phyloP scores from a whole-genome alignment of 768 basidiomycete species.

The Stropharia rugosoannulata region DNA sequence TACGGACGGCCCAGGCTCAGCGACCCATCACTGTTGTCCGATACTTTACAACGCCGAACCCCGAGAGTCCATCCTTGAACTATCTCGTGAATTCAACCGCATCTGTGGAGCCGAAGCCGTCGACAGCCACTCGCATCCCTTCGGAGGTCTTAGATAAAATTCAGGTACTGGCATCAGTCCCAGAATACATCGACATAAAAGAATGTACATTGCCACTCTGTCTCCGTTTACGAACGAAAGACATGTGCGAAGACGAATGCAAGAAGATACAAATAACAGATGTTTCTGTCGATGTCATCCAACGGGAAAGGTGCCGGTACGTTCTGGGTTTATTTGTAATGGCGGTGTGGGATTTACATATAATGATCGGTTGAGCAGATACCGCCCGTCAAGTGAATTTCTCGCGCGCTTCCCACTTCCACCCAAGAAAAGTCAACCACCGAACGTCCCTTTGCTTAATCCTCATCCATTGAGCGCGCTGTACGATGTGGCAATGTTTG shows the following conservation, averaged over 20 bases:
- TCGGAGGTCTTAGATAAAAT: slow-evolving; percentile 57
- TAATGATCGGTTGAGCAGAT: slow-evolving; percentile 29
- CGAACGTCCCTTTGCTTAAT: slow-evolving; percentile 52
- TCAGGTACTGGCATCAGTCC: slow-evolving; percentile 63
- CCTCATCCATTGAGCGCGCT: slow-evolving; percentile 56
- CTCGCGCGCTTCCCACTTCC: slow-evolving; percentile 55
- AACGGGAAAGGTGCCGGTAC: slow-evolving; percentile 69
- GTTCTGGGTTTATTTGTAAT: slow-evolving; percentile 16
- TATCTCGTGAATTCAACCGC: slow-evolving; percentile 43
- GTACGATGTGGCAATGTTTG: slow-evolving; percentile 45
- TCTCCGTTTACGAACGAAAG: slow-evolving; percentile 59
- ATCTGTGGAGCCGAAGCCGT: slow-evolving; percentile 15
- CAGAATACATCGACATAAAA: slow-evolving; percentile 48
- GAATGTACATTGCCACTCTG: slow-evolving; percentile 51
- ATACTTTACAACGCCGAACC: slow-evolving; percentile 43
- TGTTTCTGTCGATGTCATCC: slow-evolving; percentile 57
- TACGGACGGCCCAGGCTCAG: slow-evolving; percentile 37
- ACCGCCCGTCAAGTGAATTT: slow-evolving; percentile 39
- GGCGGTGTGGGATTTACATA: background rate
- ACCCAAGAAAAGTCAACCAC: slow-evolving; percentile 57
- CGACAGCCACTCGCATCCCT: slow-evolving; percentile 38
- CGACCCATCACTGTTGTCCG: slow-evolving; percentile 52
- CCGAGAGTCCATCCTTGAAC: slow-evolving; percentile 30
- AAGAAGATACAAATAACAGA: slow-evolving; percentile 54
- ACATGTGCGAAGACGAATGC: slow-evolving; percentile 46